Evolutionary conservation across 306 rosid genomes (phyloP).

Genomic region (Medicago truncatula): MtrunA17r5.0-ANR NC_053042.1:11569001-11569500

Average conservation of each 20-base stretch:
- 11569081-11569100: slow-evolving; percentile 66
- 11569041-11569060: slow-evolving; percentile 82
- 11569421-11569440: slow-evolving; percentile 94
- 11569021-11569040: slow-evolving; percentile 97
- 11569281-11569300: slow-evolving; percentile 97
- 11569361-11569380: slow-evolving; percentile 75
- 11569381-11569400: slow-evolving; percentile 91
- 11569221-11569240: slow-evolving; percentile 68
- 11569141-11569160: slow-evolving; percentile 34
- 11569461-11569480: slow-evolving; percentile 73
- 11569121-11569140: slow-evolving; percentile 44
- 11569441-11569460: slow-evolving; percentile 77
- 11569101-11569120: slow-evolving; percentile 40
- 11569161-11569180: slow-evolving; percentile 92
- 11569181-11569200: slow-evolving; percentile 93
- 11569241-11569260: slow-evolving; percentile 81
- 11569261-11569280: slow-evolving; percentile 96
- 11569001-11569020: slow-evolving; percentile 92
- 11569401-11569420: slow-evolving; percentile 99
- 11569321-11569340: slow-evolving; percentile 87
- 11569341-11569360: slow-evolving; percentile 71
- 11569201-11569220: slow-evolving; percentile 78
- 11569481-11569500: slow-evolving; percentile 79
- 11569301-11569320: slow-evolving; percentile 73
- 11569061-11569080: slow-evolving; percentile 92